These are phyloP conservation scores for Nicotiana undulata DNA, from an alignment of 257 asterid genomes.

Conservation along the genomic window DNA sequence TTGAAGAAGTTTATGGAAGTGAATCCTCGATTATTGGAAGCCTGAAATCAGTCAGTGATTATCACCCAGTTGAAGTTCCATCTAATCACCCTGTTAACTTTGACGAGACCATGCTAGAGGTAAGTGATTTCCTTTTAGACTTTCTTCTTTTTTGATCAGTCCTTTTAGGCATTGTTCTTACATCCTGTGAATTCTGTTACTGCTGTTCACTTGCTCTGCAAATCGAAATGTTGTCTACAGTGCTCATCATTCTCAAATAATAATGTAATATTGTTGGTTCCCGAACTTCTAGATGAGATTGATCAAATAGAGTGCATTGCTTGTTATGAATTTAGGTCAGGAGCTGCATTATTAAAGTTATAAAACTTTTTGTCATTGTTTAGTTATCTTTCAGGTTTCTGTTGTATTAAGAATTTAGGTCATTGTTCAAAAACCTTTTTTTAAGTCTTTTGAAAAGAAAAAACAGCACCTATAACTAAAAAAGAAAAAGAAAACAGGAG, in stretches of 20 bases:
- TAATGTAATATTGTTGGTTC: neutral
- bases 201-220: neutral
- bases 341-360: neutral
- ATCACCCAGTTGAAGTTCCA: slow-evolving; percentile 73
- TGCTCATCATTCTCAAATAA: neutral
- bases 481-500: neutral
- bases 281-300: neutral
- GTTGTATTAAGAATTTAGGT: neutral
- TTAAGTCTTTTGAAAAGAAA: neutral
- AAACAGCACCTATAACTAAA: neutral
- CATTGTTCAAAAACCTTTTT: neutral
- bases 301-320: neutral
- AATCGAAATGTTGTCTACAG: neutral
- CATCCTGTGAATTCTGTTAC: neutral
- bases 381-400: neutral
- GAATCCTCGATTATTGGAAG: slow-evolving; percentile 91
- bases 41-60: slow-evolving; percentile 77
- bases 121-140: slow-evolving; percentile 18
- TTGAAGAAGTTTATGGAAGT: slow-evolving; percentile 76
- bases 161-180: neutral
- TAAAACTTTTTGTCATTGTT: neutral
- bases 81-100: slow-evolving; percentile 58
- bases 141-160: neutral
- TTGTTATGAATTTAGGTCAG: neutral
- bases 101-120: slow-evolving; percentile 65